Evolutionary conservation across 139 green algal genomes (phyloP), one percentile per base, ranked within the genome.

Genomic region (Micractinium conductrix): DNA sequence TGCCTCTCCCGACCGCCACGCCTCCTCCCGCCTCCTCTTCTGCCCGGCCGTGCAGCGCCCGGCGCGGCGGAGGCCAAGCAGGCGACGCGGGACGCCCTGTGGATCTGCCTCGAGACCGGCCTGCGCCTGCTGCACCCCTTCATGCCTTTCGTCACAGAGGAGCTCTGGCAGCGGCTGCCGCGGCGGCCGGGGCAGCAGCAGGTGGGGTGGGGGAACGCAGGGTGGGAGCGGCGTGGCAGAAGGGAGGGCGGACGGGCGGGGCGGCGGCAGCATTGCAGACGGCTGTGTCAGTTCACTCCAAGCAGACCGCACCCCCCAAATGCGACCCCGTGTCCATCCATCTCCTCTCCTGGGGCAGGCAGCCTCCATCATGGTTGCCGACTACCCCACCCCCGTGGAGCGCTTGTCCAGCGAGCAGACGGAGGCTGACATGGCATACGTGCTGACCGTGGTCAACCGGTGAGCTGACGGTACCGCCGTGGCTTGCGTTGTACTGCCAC

Each of bases 101-200:
- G 99, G 89, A 90, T 83, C 0, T 93, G 90, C 69, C 89, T 99
- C 84, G 84, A 92, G 48, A 73, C 79, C 1, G 42, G 95, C 58
- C 93, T 99, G 82, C 90, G 93, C 6, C 81, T 98, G 45, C 84
- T 93, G n/a, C 95, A 98, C 85, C 92, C 92, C 67, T 91, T 96
- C 80, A 96, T 97, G 92, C 93, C 93, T 14, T 97, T 95, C 42
- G 84, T 95, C 44, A 97, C 91, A 5, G 94, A 97, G 84, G 92
- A 95, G 84, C 85, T 96, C n/a, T 97, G 93, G 92, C 76, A 82
- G 76, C 88, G 93, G 33, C 89, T 98, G 72, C 95, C 93, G 40
- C 76, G 86, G 37, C 67, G 55, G 28, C 55, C 53, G 40, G 76
- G 76, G 35, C 76, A 73, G 76, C 26, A 72, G 55, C 76, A 78